These are phyloP conservation scores for Pythium insidiosum DNA, from an alignment of 352 stramenopile species.

Conservation along the genomic window DNA sequence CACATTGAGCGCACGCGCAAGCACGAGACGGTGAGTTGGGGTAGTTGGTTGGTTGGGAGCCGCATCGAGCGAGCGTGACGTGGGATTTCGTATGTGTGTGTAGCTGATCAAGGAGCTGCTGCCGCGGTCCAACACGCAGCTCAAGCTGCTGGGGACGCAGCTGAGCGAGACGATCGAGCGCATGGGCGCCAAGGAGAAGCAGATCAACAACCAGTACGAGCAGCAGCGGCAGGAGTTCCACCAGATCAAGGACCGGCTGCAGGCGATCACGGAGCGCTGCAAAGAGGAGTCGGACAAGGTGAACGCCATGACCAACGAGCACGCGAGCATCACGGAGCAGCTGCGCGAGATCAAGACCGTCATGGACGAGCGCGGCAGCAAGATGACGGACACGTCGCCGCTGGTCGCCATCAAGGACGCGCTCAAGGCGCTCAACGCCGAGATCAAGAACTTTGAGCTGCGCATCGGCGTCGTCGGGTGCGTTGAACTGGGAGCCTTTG, in stretches of 20 bases:
- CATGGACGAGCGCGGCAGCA: constrained; percentile 75
- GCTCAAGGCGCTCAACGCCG: constrained; percentile 58
- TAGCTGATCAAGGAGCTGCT: constrained; percentile 56
- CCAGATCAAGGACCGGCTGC: constrained; percentile 54
- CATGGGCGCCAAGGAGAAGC: constrained; percentile 69
- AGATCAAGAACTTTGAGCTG: constrained; percentile 82
- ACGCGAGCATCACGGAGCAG: constrained; percentile 64
- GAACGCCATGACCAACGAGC: constrained; percentile 70
- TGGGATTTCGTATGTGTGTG: too few species aligned
- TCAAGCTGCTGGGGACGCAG: constrained; percentile 49
- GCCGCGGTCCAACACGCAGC: constrained; percentile 41
- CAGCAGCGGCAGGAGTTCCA: too few species aligned
- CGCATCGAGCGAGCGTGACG: too few species aligned
- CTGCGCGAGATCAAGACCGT: constrained; percentile 64
- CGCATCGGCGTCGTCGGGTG: constrained; percentile 70
- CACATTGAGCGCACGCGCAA: constrained; percentile 75
- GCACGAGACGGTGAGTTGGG: constrained; percentile 54
- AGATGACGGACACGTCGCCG: constrained; percentile 82
- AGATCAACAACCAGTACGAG: constrained; percentile 80
- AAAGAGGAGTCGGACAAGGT: constrained; percentile 63
- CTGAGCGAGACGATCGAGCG: constrained; percentile 49
- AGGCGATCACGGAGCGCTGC: constrained; percentile 45
- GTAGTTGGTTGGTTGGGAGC: too few species aligned
- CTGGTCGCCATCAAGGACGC: constrained; percentile 81
- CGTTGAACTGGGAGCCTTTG: not conserved